Base-by-base conservation (phyloP, 345 rosid species). In the Ricinus communis region DNA sequence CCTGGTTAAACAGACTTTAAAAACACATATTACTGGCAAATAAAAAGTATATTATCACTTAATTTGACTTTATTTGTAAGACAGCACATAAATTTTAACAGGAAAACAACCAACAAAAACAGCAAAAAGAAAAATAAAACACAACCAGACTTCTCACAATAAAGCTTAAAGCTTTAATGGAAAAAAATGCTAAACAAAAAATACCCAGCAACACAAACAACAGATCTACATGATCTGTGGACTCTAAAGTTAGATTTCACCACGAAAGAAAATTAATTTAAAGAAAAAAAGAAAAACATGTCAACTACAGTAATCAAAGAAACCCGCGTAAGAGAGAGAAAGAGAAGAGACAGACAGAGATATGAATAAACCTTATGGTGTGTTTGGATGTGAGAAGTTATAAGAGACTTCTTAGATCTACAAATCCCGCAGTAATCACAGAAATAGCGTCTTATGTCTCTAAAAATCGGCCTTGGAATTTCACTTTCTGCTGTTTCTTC, bases 381-480 rank as follows among this genome's bases (percentile, higher is more conserved):
- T 7, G 83, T 9, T 13, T 59, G 76, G 76, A 94, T 79, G 60
- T 91, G 98, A 15, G 91, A 78, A 60, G 70, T 67, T 81, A 94
- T 80, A 49, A 90, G 91, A 58, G 89, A 72, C 77, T 85, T 94
- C 78, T 94, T 91, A 33, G 97, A 94, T 81, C 96, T 83, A 81
- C 87, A 88, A 75, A 91, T 84, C 27, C 98, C 97, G 15, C 97
- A 94, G 72, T 77, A 87, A 27, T 94, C 81, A 63, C 98, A 94
- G 54, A 74, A 84, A 76, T 91, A 90, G 0, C 90, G 91, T 21
- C 96, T 73, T 49, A 85, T 80, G 62, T 94, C 96, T 61, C 82
- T 84, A 36, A 71, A 82, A 24, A 70, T 76, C 6, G 66, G 66
- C 51, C 66, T 28, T 2, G 52, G 51, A 10, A 54, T 53, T 38